phyloP scores from a whole-genome alignment of 1,284 basidiomycete species.

The Trichosporon inkin region DNA sequence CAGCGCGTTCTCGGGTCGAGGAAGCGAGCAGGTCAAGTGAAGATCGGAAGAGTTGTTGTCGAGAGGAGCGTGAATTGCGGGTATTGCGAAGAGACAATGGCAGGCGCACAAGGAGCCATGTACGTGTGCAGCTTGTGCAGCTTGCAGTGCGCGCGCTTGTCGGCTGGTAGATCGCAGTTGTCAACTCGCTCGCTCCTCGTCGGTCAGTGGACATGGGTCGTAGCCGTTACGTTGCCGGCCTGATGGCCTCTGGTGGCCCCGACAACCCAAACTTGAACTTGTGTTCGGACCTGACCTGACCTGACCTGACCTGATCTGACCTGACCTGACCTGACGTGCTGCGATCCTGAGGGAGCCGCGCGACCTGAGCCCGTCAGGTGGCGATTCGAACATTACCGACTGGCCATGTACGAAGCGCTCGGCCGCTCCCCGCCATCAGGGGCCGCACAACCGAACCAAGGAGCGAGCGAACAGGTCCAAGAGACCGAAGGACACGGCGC shows the following conservation, averaged over 20 bases:
- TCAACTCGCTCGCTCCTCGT: slow-evolving; percentile 4
- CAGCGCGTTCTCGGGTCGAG: not conserved
- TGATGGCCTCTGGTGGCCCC: slow-evolving; percentile 3
- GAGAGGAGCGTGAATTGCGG: not conserved
- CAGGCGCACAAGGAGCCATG: not conserved
- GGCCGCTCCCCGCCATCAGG: slow-evolving; percentile 23
- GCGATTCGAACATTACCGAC: not conserved
- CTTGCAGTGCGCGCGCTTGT: not conserved
- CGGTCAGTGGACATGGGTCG: not conserved
- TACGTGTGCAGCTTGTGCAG: not conserved
- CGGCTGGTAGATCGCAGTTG: slow-evolving; percentile 6
- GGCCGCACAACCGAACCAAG: slow-evolving; percentile 14
- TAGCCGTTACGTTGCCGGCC: slow-evolving; percentile 5
- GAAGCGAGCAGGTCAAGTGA: not conserved
- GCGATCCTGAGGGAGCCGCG: not conserved
- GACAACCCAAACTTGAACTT: slow-evolving; percentile 7
- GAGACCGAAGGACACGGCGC: slow-evolving; percentile 2
- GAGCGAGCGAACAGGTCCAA: not conserved
- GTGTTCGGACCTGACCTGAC: not conserved
- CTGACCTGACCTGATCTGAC: too few relatives aligned
- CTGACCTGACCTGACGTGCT: not conserved
- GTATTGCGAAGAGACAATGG: not conserved
- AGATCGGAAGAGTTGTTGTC: not conserved
- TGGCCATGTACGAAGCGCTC: slow-evolving; percentile 7
- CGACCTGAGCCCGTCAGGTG: not conserved